Percentiles rank a stretch among this genome's conserved stretches.
These are phyloP conservation scores for Exidia glandulosa DNA, from an alignment of 768 basidiomycete species.

Conservation along the genomic window DNA sequence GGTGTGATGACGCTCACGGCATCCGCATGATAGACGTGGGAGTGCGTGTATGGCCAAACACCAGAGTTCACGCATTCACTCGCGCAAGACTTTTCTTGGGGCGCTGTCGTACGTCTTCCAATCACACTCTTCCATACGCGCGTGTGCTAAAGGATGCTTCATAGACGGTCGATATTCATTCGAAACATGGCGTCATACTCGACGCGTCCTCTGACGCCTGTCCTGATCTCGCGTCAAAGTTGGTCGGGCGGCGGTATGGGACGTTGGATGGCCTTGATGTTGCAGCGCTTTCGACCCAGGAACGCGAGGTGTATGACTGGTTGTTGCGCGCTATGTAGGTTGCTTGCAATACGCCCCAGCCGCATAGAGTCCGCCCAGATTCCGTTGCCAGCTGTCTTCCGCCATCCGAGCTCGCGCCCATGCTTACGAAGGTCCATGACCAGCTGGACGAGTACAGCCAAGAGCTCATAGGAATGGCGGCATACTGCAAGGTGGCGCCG, in stretches of 20 bases:
- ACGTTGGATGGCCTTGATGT: background rate
- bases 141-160: too few relatives aligned
- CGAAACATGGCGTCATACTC: conserved; percentile 57
- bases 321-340: background rate
- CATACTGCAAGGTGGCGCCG: too few relatives aligned
- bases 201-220: background rate
- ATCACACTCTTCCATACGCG: too few relatives aligned
- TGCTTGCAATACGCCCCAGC: too few relatives aligned
- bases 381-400: too few relatives aligned
- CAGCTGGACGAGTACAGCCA: too few relatives aligned
- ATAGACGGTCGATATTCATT: conserved; percentile 36
- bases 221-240: background rate
- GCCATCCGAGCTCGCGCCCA: too few relatives aligned
- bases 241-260: background rate
- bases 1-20: background rate
- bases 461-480: too few relatives aligned
- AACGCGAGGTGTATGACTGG: background rate
- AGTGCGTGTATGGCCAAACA: conserved; percentile 88
- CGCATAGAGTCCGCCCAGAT: too few relatives aligned
- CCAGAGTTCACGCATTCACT: conserved; percentile 77
- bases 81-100: conserved; percentile 26
- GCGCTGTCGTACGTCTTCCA: conserved; percentile 27
- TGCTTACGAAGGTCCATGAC: too few relatives aligned
- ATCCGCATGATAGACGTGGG: conserved; percentile 56
- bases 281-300: background rate